Conservation (phyloP, 2,329 filamentous ascomycete genomes). For the Scedosporium boydii region DNA sequence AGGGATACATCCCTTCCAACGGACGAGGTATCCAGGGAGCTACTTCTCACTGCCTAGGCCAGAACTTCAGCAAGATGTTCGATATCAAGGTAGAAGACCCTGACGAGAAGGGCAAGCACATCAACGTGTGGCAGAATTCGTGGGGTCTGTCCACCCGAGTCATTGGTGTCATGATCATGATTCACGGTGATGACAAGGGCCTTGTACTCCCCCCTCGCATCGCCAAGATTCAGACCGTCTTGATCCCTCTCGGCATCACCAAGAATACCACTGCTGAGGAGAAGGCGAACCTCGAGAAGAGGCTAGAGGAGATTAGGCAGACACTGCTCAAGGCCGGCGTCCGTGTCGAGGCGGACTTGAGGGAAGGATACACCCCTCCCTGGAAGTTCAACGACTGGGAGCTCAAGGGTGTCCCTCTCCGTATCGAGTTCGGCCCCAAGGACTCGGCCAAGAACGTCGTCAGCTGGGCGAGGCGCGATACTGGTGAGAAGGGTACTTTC, state of each 20-base stretch:
- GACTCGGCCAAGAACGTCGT: slow-evolving; percentile 81
- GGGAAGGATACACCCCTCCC: slow-evolving; percentile 86
- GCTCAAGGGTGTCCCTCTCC: slow-evolving; percentile 86
- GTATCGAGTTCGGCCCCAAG: slow-evolving; percentile 92
- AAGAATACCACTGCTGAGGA: slow-evolving; percentile 79
- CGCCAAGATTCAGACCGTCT: slow-evolving; percentile 72
- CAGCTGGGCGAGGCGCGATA: slow-evolving; percentile 79
- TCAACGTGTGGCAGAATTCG: slow-evolving; percentile 96
- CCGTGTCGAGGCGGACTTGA: slow-evolving; percentile 70
- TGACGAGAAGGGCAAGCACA: slow-evolving; percentile 63
- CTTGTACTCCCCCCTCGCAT: slow-evolving; percentile 88
- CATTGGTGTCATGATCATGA: slow-evolving; percentile 98
- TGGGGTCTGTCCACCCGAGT: slow-evolving; percentile 97
- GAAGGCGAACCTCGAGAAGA: slow-evolving; percentile 62
- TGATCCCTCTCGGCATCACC: slow-evolving; percentile 88
- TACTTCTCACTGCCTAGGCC: slow-evolving; percentile 87
- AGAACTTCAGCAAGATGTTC: slow-evolving; percentile 99
- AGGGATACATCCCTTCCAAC: slow-evolving; percentile 93
- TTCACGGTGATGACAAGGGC: slow-evolving; percentile 92
- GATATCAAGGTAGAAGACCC: slow-evolving; percentile 96
- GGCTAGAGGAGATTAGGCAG: slow-evolving; percentile 61
- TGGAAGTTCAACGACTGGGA: slow-evolving; percentile 99
- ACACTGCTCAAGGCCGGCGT: slow-evolving; percentile 65
- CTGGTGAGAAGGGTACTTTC: slow-evolving; percentile 72
- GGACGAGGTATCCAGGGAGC: slow-evolving; percentile 94